phyloP scores from a whole-genome alignment of 805 yeast species.

The Debaryomyces castellii region DNA sequence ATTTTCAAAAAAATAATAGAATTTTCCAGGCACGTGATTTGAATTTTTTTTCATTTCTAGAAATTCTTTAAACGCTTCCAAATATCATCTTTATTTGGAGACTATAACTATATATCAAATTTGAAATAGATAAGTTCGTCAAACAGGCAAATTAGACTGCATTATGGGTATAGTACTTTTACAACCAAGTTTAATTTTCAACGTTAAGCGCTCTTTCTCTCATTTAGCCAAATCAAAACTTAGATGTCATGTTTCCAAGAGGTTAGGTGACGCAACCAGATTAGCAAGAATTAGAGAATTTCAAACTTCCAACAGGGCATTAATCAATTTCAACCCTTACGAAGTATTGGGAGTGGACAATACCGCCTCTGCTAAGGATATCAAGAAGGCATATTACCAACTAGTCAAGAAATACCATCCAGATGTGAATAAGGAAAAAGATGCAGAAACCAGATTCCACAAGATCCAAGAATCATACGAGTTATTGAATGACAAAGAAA shows the following conservation, averaged over 20 bases:
- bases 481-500: slow-evolving; percentile 77
- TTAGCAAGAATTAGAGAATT: slow-evolving; percentile 22
- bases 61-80: not conserved
- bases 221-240: slow-evolving; percentile 1
- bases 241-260: not conserved
- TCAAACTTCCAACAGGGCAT: slow-evolving; percentile 37
- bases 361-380: slow-evolving; percentile 73
- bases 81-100: not conserved
- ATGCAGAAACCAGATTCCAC: slow-evolving; percentile 86
- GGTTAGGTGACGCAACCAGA: not conserved
- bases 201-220: slow-evolving; percentile 5
- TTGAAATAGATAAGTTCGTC: not conserved
- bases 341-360: slow-evolving; percentile 74
- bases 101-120: not conserved
- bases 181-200: slow-evolving; percentile 2
- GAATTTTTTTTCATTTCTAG: not conserved
- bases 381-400: slow-evolving; percentile 91
- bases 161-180: slow-evolving; percentile 1
- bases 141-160: not conserved
- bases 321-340: slow-evolving; percentile 71
- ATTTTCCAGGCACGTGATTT: not conserved
- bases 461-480: slow-evolving; percentile 94
- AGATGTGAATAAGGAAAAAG: slow-evolving; percentile 89
- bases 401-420: slow-evolving; percentile 95
- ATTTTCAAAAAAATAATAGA: not conserved